Base-by-base conservation (phyloP, 140 eudicot genomes). In the Cichorium intybus region DNA sequence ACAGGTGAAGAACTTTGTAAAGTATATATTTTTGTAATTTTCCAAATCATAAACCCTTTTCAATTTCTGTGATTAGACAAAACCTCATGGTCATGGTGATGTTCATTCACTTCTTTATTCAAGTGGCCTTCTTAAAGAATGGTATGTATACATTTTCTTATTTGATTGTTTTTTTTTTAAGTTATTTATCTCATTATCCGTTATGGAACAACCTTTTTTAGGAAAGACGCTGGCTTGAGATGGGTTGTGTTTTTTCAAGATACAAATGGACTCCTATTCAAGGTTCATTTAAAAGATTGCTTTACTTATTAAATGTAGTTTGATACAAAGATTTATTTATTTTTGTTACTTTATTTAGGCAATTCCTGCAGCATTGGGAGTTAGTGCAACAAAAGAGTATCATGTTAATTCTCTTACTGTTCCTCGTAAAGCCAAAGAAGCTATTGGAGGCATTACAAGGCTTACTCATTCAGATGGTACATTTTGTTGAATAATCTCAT, bases 11-110 rank as follows among this genome's bases (percentile, higher is more conserved):
- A 17, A 33, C 43, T 28, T 61, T 79, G 47, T 28, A 6, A 74
- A 31, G 12, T 50, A 31, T 57, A 17, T 7, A 46, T 15, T 21
- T 6, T 57, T 37, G 34, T 22, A 39, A 15, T 61, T 24, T 0
- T n/a, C 31, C 47, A n/a, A 18, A 18, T 24, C 16, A 54, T 7
- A 12, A 23, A 55, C 43, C 62, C 9, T 33, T 43, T 7, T 26
- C 39, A 16, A 51, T 46, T 62, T n/a, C 34, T 68, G 37, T 52
- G 21, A 7, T 59, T 53, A 89, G 97, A 89, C 96, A 70, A 92
- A 92, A 73, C 98, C 98, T 63, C 98, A 92, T 79, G 98, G 98
- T 50, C 98, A 92, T 75, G 98, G n/a, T n/a, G n/a, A n/a, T n/a
- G n/a, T n/a, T n/a, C n/a, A n/a, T n/a, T n/a, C n/a, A n/a, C n/a